Evolutionary conservation across 441 rosid species (phyloP).

Genomic region (Jatropha multifida): DNA sequence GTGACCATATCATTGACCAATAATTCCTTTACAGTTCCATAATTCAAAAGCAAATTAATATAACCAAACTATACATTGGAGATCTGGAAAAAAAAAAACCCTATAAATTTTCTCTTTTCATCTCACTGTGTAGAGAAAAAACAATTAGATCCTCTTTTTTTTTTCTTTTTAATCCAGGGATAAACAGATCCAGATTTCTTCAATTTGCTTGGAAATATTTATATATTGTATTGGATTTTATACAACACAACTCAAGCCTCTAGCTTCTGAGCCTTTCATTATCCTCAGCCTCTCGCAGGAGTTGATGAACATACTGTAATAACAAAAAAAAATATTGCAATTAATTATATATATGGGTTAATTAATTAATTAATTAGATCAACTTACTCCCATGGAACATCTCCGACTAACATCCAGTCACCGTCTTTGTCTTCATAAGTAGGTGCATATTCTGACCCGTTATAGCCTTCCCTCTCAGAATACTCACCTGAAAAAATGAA

Average conservation of each 20-base stretch:
- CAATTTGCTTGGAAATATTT: not conserved
- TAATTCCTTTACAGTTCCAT: not conserved
- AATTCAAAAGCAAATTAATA: not conserved
- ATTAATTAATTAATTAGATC: not conserved
- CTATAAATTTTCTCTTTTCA: not conserved
- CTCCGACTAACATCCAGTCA: conserved; percentile 85
- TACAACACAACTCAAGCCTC: conserved; percentile 33
- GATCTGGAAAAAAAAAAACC: not conserved
- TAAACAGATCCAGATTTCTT: not conserved
- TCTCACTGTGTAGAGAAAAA: not conserved
- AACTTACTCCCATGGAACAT: conserved; percentile 81
- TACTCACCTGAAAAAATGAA: conserved; percentile 41
- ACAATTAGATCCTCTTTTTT: not conserved
- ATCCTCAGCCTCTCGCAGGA: conserved; percentile 70
- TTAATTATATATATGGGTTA: not conserved
- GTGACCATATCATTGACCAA: not conserved
- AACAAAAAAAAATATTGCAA: not conserved
- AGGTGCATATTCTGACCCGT: conserved; percentile 63
- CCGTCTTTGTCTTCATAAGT: conserved; percentile 91
- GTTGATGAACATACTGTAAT: conserved; percentile 55
- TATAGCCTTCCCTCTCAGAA: conserved; percentile 71
- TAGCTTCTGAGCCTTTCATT: conserved; percentile 61
- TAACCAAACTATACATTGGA: not conserved
- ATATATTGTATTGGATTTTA: not conserved
- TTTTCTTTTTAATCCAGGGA: too few species aligned